Percentiles rank a stretch among this genome's conserved stretches.
These are phyloP conservation scores for Fusarium camptoceras DNA, from an alignment of 2,329 filamentous ascomycete species.

Conservation along the genomic window DNA sequence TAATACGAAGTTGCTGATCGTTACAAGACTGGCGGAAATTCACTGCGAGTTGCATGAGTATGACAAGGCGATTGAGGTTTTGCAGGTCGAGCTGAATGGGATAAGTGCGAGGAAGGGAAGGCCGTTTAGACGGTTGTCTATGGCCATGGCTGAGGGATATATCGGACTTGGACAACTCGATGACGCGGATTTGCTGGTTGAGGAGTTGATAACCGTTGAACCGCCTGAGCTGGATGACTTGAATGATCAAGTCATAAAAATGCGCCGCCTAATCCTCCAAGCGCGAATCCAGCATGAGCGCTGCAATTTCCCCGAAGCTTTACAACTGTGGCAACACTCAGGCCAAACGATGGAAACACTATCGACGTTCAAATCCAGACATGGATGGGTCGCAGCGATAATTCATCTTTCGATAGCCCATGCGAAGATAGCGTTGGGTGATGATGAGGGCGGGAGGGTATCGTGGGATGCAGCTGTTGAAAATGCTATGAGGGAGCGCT, in stretches of 20 bases:
- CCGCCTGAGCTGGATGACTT: slow-evolving; percentile 47
- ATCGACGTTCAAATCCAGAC: slow-evolving; percentile 36
- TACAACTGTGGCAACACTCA: slow-evolving; percentile 38
- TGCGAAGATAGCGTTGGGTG: slow-evolving; percentile 39
- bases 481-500: slow-evolving; percentile 43
- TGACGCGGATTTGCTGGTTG: slow-evolving; percentile 23
- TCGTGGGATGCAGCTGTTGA: slow-evolving; percentile 45
- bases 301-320: slow-evolving; percentile 19
- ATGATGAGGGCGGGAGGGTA: slow-evolving; percentile 22
- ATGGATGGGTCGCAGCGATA: slow-evolving; percentile 44
- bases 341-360: slow-evolving; percentile 39
- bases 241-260: slow-evolving; percentile 49
- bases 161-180: slow-evolving; percentile 39
- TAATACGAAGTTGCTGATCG: slow-evolving; percentile 45
- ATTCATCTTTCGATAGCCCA: slow-evolving; percentile 49
- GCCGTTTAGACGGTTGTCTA: slow-evolving; percentile 40
- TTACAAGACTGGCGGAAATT: slow-evolving; percentile 46
- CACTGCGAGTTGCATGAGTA: slow-evolving; percentile 48
- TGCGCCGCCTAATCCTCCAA: slow-evolving; percentile 45
- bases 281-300: slow-evolving; percentile 44
- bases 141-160: slow-evolving; percentile 43
- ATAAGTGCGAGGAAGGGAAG: slow-evolving; percentile 36
- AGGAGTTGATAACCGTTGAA: slow-evolving; percentile 25
- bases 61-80: slow-evolving; percentile 34
- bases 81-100: slow-evolving; percentile 40